Base-by-base conservation (phyloP, 495 filamentous ascomycete genomes). In the Staphylotrichum tortipilum region DNA sequence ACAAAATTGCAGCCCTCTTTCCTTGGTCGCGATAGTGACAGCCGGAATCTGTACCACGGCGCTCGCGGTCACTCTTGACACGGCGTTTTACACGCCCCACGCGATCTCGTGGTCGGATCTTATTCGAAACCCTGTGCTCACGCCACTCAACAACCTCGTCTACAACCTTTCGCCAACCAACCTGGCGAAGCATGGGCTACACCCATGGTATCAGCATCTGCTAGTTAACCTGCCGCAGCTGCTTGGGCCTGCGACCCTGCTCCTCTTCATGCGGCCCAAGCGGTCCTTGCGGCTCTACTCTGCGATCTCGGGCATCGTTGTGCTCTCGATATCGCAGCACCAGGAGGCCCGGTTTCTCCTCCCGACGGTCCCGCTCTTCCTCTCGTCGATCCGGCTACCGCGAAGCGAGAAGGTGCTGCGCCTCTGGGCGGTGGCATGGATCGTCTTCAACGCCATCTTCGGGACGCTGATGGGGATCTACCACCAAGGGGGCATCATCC, bases 281-380 rank as follows among this genome's bases (percentile, higher is more conserved):
- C 65, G 75, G 1, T 71, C 79, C 29, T 62, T 86, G 17, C 78
- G 81, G 12, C 69, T 86, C 9, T 74, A 82, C 57, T 92, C 92
- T 10, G 91, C 89, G 18, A 68, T 95, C 37, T 88, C 85, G 3
- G 92, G 88, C 17, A 82, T 87, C 24, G 67, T 78, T 24, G 72
- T 94, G 12, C 77, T 98, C 31, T 95, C 89, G 34, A 64, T 86
- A 28, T 87, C 95, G 53, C 84, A 85, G 24, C 92, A 98, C 68
- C 94, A 97, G 68, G 92, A 98, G 72, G 85, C 94, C 14, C 82
- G 94, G 39, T 98, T 98, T 69, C 72, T 98, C 10, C 75, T 97
- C 11, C 94, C 92, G 11, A 80, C 81, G 21, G 76, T 96, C 9
- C 94, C 92, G 1, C 77, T 98, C n/a, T 70, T 97, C 19, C 77